A percentile compares a stretch with the other conserved stretches of the same genome.
Conservation (phyloP, 495 filamentous ascomycete species). For the Ascodesmis nigricans region DNA sequence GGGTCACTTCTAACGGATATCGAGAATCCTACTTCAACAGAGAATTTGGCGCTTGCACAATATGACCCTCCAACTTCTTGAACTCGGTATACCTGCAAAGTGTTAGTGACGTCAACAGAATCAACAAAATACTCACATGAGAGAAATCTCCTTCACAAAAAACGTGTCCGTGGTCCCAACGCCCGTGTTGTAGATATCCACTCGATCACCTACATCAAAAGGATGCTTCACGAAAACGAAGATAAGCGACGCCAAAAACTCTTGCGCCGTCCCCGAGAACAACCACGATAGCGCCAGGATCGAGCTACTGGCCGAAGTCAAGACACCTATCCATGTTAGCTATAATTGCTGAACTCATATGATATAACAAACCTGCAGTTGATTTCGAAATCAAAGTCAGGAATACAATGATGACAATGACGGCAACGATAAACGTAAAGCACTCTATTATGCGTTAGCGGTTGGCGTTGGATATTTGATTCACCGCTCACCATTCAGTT, state of each 20-base stretch:
- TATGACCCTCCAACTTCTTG: slow-evolving; percentile 92
- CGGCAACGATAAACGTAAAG: slow-evolving; percentile 60
- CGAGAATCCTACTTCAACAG: no score
- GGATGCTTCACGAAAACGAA: slow-evolving; percentile 98
- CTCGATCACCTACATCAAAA: slow-evolving; percentile 88
- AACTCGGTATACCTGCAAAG: slow-evolving; percentile 98
- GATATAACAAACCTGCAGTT: slow-evolving; percentile 33
- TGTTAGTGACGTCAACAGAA: no score
- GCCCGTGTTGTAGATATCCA: slow-evolving; percentile 79
- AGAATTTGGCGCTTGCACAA: slow-evolving; percentile 89
- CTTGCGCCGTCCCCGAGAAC: slow-evolving; percentile 76
- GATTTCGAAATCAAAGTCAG: slow-evolving; percentile 75
- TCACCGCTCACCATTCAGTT: slow-evolving; percentile 42
- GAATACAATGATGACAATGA: slow-evolving; percentile 66
- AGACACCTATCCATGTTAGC: slow-evolving; percentile 26
- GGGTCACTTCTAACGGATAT: no score
- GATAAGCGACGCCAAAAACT: slow-evolving; percentile 75
- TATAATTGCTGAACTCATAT: no score
- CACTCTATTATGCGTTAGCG: no score
- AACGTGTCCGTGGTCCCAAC: slow-evolving; percentile 64
- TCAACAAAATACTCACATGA: no score
- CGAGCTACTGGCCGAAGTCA: slow-evolving; percentile 69
- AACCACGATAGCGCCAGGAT: slow-evolving; percentile 81
- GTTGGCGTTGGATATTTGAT: no score
- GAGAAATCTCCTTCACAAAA: slow-evolving; percentile 80